Evolutionary conservation across 2,329 filamentous ascomycete species (phyloP).

Genomic region (Fusarium praegraminearum): DNA sequence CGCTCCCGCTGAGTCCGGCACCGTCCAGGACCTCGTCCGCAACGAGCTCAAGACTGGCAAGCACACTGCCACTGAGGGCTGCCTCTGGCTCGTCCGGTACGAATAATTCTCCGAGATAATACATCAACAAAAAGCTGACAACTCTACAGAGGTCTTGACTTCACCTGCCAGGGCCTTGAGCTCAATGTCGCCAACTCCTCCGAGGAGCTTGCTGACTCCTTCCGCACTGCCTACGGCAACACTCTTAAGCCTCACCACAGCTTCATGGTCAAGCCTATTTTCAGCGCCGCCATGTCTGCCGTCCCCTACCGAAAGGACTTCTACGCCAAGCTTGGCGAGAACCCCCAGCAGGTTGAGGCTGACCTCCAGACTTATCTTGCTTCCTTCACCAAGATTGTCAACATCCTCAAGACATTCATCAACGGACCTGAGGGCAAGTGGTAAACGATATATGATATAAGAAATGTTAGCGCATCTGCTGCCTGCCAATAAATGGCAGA

Average conservation of each 20-base stretch:
- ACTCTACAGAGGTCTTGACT: constrained; percentile 83
- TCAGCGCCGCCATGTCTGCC: constrained; percentile 91
- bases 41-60: constrained; percentile 93
- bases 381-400: constrained; percentile 81
- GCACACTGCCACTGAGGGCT: constrained; percentile 87
- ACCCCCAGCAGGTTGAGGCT: constrained; percentile 70
- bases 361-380: constrained; percentile 78
- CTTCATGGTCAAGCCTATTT: constrained; percentile 90
- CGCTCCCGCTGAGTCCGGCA: constrained; percentile 82
- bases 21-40: constrained; percentile 83
- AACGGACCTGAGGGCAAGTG: constrained; percentile 69
- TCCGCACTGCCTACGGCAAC: constrained; percentile 83
- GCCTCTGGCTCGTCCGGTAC: constrained; percentile 91
- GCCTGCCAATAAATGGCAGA: constrained; percentile 5
- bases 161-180: constrained; percentile 86
- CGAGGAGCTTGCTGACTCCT: constrained; percentile 86
- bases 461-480: constrained; percentile 10
- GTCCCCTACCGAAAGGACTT: constrained; percentile 95
- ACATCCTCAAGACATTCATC: constrained; percentile 75
- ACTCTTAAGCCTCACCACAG: constrained; percentile 94
- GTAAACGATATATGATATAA: constrained; percentile 52
- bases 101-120: constrained; percentile 33
- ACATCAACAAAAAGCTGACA: background rate
- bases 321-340: constrained; percentile 84
- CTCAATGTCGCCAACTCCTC: constrained; percentile 76